These are phyloP conservation scores for Knoxia roxburghii DNA, from an alignment of 257 asterid species.

Conservation along the genomic window DNA sequence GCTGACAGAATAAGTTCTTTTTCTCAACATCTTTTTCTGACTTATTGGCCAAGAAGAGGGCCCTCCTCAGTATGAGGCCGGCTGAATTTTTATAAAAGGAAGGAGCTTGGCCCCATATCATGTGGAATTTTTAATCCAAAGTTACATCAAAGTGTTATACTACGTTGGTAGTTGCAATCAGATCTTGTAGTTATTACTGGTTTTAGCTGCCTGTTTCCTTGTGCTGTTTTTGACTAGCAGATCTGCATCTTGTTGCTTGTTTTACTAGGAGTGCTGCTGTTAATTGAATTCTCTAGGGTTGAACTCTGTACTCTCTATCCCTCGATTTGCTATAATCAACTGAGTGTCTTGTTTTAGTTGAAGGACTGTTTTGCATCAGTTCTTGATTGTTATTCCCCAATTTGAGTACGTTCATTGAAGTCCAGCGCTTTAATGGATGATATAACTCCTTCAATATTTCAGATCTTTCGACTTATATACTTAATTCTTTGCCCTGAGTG, in stretches of 20 bases:
- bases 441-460: background rate
- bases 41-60: slow-evolving; percentile 27
- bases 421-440: background rate
- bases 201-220: slow-evolving; percentile 6
- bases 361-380: background rate
- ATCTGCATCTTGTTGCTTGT: slow-evolving; percentile 30
- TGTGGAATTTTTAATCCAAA: slow-evolving; percentile 20
- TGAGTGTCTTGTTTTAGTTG: background rate
- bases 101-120: slow-evolving; percentile 22
- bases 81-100: slow-evolving; percentile 20
- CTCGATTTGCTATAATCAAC: background rate
- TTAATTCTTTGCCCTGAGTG: background rate
- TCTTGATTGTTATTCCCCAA: background rate
- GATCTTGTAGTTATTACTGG: slow-evolving; percentile 17
- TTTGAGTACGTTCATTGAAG: background rate
- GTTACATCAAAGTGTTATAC: slow-evolving; percentile 5
- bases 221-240: slow-evolving; percentile 25
- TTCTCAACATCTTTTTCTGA: slow-evolving; percentile 13
- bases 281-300: background rate
- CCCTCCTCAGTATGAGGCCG: slow-evolving; percentile 25
- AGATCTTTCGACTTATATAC: background rate
- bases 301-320: background rate
- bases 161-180: slow-evolving; percentile 9
- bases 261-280: slow-evolving; percentile 11
- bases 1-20: slow-evolving; percentile 6